phyloP scores from a whole-genome alignment of 768 basidiomycete species.

The Pisolithus orientalis region DNA sequence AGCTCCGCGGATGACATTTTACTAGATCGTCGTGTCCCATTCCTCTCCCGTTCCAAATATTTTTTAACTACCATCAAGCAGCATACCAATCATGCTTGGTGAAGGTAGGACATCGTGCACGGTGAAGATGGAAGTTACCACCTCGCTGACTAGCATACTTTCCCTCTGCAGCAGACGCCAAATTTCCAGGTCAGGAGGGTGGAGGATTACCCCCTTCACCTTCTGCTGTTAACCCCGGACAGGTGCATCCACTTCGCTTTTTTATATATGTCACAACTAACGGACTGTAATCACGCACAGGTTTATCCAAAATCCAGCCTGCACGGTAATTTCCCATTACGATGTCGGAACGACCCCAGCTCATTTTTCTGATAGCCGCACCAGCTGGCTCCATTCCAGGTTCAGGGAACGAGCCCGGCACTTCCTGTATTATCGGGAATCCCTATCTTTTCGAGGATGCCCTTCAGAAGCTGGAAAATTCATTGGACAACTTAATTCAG shows the following conservation, averaged over 20 bases:
- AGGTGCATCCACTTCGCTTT: constrained; percentile 20
- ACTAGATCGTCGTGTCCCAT: no score
- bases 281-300: constrained; percentile 16
- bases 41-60: no score
- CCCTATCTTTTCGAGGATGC: constrained; percentile 40
- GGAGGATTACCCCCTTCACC: constrained; percentile 39
- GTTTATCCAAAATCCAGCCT: constrained; percentile 45
- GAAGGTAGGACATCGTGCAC: constrained; percentile 18
- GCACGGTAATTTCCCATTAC: constrained; percentile 21
- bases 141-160: background rate
- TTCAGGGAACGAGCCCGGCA: constrained; percentile 13
- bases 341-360: background rate
- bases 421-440: constrained; percentile 32
- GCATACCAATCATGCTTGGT: constrained; percentile 15
- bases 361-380: constrained; percentile 13
- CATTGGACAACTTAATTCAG: constrained; percentile 37
- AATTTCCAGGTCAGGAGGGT: constrained; percentile 33
- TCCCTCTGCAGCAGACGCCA: constrained; percentile 26
- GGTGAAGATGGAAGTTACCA: background rate
- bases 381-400: constrained; percentile 15
- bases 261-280: background rate
- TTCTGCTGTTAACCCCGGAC: constrained; percentile 40
- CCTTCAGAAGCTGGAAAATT: constrained; percentile 38
- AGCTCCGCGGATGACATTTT: no score
- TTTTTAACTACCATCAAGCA: no score